Percentiles rank a stretch among this genome's conserved stretches.
Conservation (phyloP, 2,329 filamentous ascomycete genomes). For the Penicillium decumbens region DNA sequence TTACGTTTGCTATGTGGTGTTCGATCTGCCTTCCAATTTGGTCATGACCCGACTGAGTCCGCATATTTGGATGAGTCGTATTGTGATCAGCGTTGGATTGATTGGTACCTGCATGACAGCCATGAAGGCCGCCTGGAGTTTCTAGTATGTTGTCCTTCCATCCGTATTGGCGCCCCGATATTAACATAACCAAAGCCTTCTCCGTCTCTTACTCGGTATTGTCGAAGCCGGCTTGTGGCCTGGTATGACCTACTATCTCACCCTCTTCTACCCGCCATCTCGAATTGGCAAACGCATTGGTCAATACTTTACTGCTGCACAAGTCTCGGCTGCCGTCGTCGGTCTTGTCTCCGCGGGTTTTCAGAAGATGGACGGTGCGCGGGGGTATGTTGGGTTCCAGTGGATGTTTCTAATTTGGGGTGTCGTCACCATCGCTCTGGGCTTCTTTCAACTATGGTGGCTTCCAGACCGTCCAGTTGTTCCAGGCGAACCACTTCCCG, state of each 20-base stretch:
- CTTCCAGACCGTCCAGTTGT: slow-evolving; percentile 75
- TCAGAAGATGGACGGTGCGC: slow-evolving; percentile 77
- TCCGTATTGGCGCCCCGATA: background rate
- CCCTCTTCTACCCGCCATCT: slow-evolving; percentile 84
- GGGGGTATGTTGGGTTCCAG: slow-evolving; percentile 64
- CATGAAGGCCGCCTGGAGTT: slow-evolving; percentile 75
- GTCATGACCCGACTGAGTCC: slow-evolving; percentile 82
- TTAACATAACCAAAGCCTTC: slow-evolving; percentile 44
- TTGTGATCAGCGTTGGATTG: slow-evolving; percentile 79
- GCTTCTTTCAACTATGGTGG: slow-evolving; percentile 78
- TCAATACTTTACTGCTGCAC: slow-evolving; percentile 81
- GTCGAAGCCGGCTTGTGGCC: slow-evolving; percentile 95
- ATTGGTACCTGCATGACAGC: slow-evolving; percentile 81
- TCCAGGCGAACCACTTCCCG: slow-evolving; percentile 47
- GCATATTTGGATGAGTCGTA: slow-evolving; percentile 85
- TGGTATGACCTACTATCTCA: slow-evolving; percentile 89
- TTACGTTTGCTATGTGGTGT: slow-evolving; percentile 87
- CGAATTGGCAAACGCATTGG: slow-evolving; percentile 83
- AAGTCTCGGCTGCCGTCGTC: slow-evolving; percentile 83
- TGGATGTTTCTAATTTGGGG: slow-evolving; percentile 86
- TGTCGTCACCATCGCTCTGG: slow-evolving; percentile 66
- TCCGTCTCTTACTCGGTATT: slow-evolving; percentile 77
- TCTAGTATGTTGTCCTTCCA: slow-evolving; percentile 56
- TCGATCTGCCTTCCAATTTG: slow-evolving; percentile 83
- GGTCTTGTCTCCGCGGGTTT: slow-evolving; percentile 87